Conservation (phyloP, 805 yeast genomes). For the Tetrapisispora taiwanensis region DNA sequence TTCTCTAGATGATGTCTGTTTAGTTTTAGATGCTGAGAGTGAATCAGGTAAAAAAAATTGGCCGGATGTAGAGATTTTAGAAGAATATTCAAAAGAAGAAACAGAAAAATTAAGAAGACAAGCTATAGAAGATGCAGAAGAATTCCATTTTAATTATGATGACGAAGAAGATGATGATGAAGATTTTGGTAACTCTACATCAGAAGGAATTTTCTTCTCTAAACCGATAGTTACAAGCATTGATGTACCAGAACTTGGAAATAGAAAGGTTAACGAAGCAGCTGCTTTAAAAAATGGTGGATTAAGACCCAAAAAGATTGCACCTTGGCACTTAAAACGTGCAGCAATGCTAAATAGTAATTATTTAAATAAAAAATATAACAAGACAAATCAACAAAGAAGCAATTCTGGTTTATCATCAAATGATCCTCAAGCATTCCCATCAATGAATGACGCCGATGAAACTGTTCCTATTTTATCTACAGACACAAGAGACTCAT, state of each 20-base stretch:
- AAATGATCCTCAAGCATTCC: background rate
- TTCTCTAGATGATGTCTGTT: constrained; percentile 85
- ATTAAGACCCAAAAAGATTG: constrained; percentile 61
- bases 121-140: constrained; percentile 31
- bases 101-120: constrained; percentile 36
- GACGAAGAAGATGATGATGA: constrained; percentile 27
- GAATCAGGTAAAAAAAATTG: constrained; percentile 35
- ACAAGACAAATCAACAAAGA: background rate
- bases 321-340: constrained; percentile 54
- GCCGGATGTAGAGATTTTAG: constrained; percentile 76
- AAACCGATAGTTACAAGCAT: constrained; percentile 36
- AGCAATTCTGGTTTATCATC: background rate
- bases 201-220: constrained; percentile 31
- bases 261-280: constrained; percentile 44
- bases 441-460: background rate
- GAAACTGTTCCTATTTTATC: constrained; percentile 1
- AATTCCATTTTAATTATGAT: constrained; percentile 31
- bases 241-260: constrained; percentile 33
- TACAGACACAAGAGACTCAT: constrained; percentile 17
- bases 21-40: constrained; percentile 55
- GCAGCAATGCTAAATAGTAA: constrained; percentile 3
- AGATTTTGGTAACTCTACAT: constrained; percentile 7
- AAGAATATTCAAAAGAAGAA: constrained; percentile 71
- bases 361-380: background rate
- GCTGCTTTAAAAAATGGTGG: constrained; percentile 47